Evolutionary conservation across 768 basidiomycete species (phyloP).

Genomic region (Cystobasidium ongulense): DNA sequence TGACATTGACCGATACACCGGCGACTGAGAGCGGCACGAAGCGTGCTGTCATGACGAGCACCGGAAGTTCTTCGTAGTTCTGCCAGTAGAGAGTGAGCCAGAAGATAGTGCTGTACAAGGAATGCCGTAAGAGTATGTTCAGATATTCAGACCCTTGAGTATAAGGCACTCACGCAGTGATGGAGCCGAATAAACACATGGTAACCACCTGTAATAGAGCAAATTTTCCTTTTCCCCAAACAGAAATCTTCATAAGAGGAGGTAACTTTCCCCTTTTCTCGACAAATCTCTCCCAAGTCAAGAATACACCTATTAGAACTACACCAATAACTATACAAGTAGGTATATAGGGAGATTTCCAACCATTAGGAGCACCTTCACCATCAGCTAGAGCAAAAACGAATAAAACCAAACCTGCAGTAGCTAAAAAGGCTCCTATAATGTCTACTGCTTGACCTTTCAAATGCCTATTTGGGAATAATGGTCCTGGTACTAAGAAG

Average conservation of each 20-base stretch:
- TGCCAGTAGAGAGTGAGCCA: constrained; percentile 9
- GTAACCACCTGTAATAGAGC: background rate
- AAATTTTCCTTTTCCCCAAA: constrained; percentile 7
- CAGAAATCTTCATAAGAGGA: background rate
- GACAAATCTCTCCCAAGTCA: background rate
- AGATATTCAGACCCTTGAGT: background rate
- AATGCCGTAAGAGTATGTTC: background rate
- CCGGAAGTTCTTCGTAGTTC: constrained; percentile 5
- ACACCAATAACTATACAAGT: background rate
- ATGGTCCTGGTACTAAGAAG: background rate
- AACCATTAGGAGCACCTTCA: background rate
- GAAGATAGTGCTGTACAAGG: background rate
- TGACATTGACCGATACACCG: constrained; percentile 7
- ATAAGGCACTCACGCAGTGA: constrained; percentile 8
- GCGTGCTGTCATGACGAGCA: background rate
- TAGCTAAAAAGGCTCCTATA: constrained; percentile 2
- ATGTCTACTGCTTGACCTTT: background rate
- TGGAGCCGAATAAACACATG: background rate
- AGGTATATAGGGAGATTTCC: constrained; percentile 19
- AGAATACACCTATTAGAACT: background rate
- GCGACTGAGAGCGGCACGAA: background rate
- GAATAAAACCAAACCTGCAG: constrained; percentile 8
- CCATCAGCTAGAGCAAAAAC: constrained; percentile 16
- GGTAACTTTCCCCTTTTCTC: background rate
- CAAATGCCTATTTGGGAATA: background rate